Evolutionary conservation across 1,284 basidiomycete species (phyloP), one percentile per base, ranked within the genome.

Genomic region (Takashimella koratensis): DNA sequence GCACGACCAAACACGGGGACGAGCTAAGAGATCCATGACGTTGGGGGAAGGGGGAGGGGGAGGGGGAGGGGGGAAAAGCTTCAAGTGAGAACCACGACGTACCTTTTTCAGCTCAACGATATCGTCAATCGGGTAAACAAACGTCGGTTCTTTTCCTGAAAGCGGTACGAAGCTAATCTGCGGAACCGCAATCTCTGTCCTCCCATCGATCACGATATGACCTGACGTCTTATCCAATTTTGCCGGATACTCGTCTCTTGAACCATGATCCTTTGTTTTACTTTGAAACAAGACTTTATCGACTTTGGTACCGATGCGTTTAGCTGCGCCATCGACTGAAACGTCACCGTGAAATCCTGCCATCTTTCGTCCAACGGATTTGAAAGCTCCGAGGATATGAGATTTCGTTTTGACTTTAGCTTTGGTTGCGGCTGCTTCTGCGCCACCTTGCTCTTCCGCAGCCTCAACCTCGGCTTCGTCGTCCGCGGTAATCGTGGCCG

Each of bases 61-160:
- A n/a, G n/a, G n/a, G n/a, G n/a, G n/a, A n/a, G n/a, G n/a, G n/a
- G n/a, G n/a, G n/a, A n/a, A n/a, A n/a, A n/a, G n/a, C n/a, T n/a
- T n/a, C n/a, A n/a, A n/a, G n/a, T n/a, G n/a, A n/a, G n/a, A n/a
- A 47, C 19, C 16, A 23, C 8, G 10, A 54, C 75, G 61, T 25
- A 65, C 66, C 70, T 77, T 77, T 63, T 76, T 76, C 49, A 77
- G 59, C 57, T 78, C 77, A 48, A 76, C 73, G 40, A 78, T 67
- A 55, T 77, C 74, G 50, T 74, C 71, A 55, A 76, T 67, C 5
- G 67, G 59, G 42, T 57, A 54, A 4, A 65, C 59, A 51, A 71
- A 75, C 3, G 65, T 45, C 24, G 63, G 63, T 41, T 63, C 62
- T 23, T 58, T 58, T 6, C 68, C 62, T 19, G 59, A 52, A 3